These are phyloP conservation scores for Sclerotinia nivalis DNA, from an alignment of 2,329 filamentous ascomycete genomes.

Conservation along the genomic window DNA sequence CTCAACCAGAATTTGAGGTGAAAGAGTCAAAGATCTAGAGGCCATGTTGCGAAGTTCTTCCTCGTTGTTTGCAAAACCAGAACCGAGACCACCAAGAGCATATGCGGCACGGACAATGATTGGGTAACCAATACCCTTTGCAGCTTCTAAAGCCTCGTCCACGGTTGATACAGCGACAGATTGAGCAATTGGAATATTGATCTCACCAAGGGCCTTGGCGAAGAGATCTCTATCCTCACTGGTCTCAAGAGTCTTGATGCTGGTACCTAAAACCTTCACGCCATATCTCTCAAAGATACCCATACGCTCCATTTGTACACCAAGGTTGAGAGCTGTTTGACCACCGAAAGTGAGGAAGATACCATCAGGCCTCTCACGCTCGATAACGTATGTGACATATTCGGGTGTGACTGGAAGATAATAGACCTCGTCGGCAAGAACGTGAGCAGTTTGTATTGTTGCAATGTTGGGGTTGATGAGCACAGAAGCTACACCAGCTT, in stretches of 20 bases:
- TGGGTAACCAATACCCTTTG: constrained; percentile 85
- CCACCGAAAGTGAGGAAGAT: constrained; percentile 97
- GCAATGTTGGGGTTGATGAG: constrained; percentile 98
- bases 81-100: constrained; percentile 92
- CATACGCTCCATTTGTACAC: constrained; percentile 95
- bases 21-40: constrained; percentile 86
- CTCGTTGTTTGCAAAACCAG: constrained; percentile 90
- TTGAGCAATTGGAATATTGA: constrained; percentile 95
- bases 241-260: constrained; percentile 89
- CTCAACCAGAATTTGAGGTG: constrained; percentile 95
- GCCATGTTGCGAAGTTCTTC: constrained; percentile 94
- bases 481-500: constrained; percentile 87
- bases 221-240: constrained; percentile 97
- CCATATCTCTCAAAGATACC: constrained; percentile 94
- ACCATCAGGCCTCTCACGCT: constrained; percentile 91
- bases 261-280: constrained; percentile 93
- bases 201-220: constrained; percentile 92
- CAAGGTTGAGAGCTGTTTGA: constrained; percentile 94
- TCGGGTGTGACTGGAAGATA: constrained; percentile 97
- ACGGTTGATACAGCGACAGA: constrained; percentile 90
- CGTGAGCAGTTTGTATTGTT: constrained; percentile 96
- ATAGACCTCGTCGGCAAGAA: constrained; percentile 95
- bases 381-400: constrained; percentile 97
- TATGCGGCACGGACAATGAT: constrained; percentile 98
- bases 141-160: constrained; percentile 88